Evolutionary conservation across 1,139 yeast species (phyloP).

Genomic region (Nakaseomyces delphensis): DNA sequence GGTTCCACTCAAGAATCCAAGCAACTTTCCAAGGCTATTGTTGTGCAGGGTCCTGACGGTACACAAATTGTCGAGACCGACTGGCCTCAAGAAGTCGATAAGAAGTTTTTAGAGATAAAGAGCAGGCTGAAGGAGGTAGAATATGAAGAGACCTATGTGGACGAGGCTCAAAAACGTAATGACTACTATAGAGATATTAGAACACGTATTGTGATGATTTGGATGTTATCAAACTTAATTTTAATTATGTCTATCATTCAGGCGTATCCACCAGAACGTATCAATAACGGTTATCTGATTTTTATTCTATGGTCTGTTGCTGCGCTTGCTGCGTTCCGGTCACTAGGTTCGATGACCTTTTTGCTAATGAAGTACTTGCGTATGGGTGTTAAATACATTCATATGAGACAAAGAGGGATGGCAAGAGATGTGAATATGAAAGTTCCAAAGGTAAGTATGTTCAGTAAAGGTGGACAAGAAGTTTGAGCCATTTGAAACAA

Average conservation of each 20-base stretch:
- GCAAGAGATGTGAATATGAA: conserved; percentile 22
- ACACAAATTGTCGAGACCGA: conserved; percentile 67
- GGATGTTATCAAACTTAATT: conserved; percentile 77
- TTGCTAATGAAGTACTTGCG: conserved; percentile 40
- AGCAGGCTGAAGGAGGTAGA: conserved; percentile 60
- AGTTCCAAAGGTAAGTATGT: conserved; percentile 14
- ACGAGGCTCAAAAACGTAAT: conserved; percentile 47
- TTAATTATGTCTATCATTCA: conserved; percentile 82
- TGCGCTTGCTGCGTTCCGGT: conserved; percentile 67
- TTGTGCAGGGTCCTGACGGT: conserved; percentile 45
- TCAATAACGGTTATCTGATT: conserved; percentile 67
- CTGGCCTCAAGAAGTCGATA: conserved; percentile 71
- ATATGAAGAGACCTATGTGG: conserved; percentile 32
- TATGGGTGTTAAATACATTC: conserved; percentile 33
- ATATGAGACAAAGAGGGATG: conserved; percentile 28
- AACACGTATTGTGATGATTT: conserved; percentile 82
- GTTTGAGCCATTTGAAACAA: no score
- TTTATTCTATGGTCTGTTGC: conserved; percentile 91
- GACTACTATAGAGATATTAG: conserved; percentile 93
- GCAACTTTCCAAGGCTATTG: conserved; percentile 57
- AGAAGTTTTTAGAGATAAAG: conserved; percentile 61
- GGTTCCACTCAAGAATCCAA: conserved; percentile 75
- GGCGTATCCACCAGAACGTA: conserved; percentile 57
- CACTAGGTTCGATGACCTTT: conserved; percentile 65
- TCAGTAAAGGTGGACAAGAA: conserved; percentile 10